phyloP scores from a whole-genome alignment of 805 yeast genomes.

The Nakazawaea populi region DNA sequence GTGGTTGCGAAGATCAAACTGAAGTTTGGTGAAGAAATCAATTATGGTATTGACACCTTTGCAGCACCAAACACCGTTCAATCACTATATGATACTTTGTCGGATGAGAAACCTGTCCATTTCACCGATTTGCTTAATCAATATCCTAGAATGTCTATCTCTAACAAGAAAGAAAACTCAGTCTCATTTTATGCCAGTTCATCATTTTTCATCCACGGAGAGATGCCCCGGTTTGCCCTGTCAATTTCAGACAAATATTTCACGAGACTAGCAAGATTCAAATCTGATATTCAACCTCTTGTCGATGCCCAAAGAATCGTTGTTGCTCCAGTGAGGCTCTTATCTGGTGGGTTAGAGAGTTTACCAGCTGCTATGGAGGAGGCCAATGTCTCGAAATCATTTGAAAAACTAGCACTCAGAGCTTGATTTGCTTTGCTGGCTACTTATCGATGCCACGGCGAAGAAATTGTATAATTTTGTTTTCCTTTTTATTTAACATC shows the following conservation, averaged over 20 bases:
- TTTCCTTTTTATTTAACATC: too few relatives aligned
- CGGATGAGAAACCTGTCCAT: constrained; percentile 25
- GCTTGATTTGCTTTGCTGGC: not conserved
- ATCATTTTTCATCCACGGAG: constrained; percentile 26
- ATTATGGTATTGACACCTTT: constrained; percentile 28
- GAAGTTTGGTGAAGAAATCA: constrained; percentile 21
- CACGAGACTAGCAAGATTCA: constrained; percentile 5
- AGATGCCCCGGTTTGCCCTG: too few relatives aligned
- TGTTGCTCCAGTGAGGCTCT: not conserved
- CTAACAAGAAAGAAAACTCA: not conserved
- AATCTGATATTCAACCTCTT: constrained; percentile 11
- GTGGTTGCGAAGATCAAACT: constrained; percentile 21
- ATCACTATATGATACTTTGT: constrained; percentile 27
- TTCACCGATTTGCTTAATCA: constrained; percentile 24
- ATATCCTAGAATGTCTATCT: not conserved
- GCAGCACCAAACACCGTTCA: constrained; percentile 6
- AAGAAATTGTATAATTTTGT: too few relatives aligned
- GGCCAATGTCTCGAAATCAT: not conserved
- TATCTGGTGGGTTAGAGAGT: not conserved
- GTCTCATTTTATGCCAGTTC: not conserved
- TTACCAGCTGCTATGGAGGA: not conserved
- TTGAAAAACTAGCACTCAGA: not conserved
- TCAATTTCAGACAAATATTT: too few relatives aligned
- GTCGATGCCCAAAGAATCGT: constrained; percentile 3
- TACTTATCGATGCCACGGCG: too few relatives aligned